Base-by-base conservation (phyloP, 2,329 filamentous ascomycete genomes). In the Botryotinia convoluta region DNA sequence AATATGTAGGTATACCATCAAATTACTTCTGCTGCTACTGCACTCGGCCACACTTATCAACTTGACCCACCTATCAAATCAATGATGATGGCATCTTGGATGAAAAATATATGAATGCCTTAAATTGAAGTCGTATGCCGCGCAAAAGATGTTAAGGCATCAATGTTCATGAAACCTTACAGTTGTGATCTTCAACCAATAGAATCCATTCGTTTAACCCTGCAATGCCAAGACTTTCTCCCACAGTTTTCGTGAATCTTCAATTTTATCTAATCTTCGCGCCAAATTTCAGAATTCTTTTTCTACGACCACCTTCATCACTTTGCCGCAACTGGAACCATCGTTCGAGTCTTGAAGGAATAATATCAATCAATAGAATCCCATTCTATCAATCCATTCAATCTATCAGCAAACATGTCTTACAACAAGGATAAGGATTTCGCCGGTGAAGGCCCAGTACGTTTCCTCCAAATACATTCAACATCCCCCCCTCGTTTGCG, bases 391-490 rank as follows among this genome's bases (percentile, higher is more conserved):
- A 22, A 59, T 59, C 29, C 45, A 60, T 68, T 63, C 37, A 72
- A 54, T n/a, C 69, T 35, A 67, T 67, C 62, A 44, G 62, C 29
- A 44, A 92, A 86, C 79, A 97, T 97, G 93, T 96, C 94, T 86
- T 96, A 93, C 91, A 89, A 97, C 86, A 97, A 98, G 91, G 95
- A 97, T 86, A 97, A 98, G 91, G 79, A 95, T 82, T 92, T 93
- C 86, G 92, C 79, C 87, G 95, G 79, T 87, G 95, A 97, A 85
- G 91, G 91, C 85, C 93, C 93, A 84, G 90, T 92, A 88, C 80
- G 90, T 89, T 77, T 60, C 29, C 37, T n/a, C n/a, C 54, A 61
- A n/a, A 42, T n/a, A 8, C n/a, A 37, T 4, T 39, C 35, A 44
- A 10, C 18, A 22, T 8, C 29, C 29, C 26, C 22, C 22, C 32